Conservation (phyloP, 1,139 yeast species). For the Magnusiomyces ingens region DNA sequence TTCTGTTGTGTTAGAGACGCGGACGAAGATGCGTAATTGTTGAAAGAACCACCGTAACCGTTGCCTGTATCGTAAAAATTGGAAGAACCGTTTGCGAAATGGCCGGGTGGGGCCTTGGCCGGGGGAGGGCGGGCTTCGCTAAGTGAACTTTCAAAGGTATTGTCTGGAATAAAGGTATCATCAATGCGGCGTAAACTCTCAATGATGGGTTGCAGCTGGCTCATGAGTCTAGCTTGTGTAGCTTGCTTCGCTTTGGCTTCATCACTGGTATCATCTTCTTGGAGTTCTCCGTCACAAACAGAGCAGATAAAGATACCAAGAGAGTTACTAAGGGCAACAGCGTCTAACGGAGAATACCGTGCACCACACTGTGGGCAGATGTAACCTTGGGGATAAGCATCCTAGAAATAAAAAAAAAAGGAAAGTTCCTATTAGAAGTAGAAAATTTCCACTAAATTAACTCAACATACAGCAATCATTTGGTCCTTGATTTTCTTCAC, state of each 20-base stretch:
- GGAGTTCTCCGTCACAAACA: slow-evolving; percentile 63
- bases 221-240: slow-evolving; percentile 76
- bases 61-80: not conserved
- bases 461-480: slow-evolving; percentile 40
- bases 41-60: not conserved
- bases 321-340: slow-evolving; percentile 61
- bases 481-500: slow-evolving; percentile 76
- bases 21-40: slow-evolving; percentile 18
- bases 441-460: not conserved
- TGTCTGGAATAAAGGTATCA: slow-evolving; percentile 77
- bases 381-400: slow-evolving; percentile 90
- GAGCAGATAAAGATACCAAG: slow-evolving; percentile 82
- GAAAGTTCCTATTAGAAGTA: not conserved
- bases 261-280: slow-evolving; percentile 84
- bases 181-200: slow-evolving; percentile 79
- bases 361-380: slow-evolving; percentile 81
- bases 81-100: slow-evolving; percentile 35
- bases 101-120: slow-evolving; percentile 32
- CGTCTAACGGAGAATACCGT: slow-evolving; percentile 80
- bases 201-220: slow-evolving; percentile 83
- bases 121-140: slow-evolving; percentile 64
- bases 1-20: slow-evolving; percentile 21
- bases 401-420: slow-evolving; percentile 25
- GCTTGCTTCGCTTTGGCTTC: slow-evolving; percentile 80
- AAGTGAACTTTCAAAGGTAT: slow-evolving; percentile 75